A percentile compares a stretch with the other conserved stretches of the same genome.
Conservation (phyloP, 345 rosid genomes). For the Jatropha curcas region DNA sequence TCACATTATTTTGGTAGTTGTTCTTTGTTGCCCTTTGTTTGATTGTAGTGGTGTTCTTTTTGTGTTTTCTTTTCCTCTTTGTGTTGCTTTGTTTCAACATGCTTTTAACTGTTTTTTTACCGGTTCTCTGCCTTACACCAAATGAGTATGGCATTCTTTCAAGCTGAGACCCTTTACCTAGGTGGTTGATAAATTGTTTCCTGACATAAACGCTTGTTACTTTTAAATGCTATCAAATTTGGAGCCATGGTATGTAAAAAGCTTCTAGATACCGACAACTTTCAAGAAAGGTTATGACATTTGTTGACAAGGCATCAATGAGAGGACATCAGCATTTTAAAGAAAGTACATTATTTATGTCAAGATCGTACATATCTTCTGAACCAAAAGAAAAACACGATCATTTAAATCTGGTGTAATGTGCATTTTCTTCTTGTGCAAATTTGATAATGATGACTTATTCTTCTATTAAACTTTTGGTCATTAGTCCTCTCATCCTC, state of each 20-base stretch:
- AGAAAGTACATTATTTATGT: not conserved
- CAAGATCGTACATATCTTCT: constrained; percentile 2
- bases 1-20: constrained; percentile 11
- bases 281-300: not conserved
- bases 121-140: not conserved
- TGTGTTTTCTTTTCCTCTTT: not conserved
- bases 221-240: not conserved
- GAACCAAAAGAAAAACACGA: not conserved
- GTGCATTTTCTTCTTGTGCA: not conserved
- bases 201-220: not conserved
- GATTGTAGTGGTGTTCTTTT: not conserved
- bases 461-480: not conserved
- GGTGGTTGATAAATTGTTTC: constrained; percentile 10
- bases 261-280: not conserved
- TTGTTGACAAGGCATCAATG: not conserved
- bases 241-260: not conserved
- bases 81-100: not conserved
- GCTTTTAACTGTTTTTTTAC: too few relatives aligned
- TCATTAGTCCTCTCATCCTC: not conserved
- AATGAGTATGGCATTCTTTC: not conserved
- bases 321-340: not conserved
- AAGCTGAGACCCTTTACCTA: not conserved
- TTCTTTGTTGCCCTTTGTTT: constrained; percentile 4
- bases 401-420: not conserved
- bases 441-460: not conserved